Evolutionary conservation across 2,329 filamentous ascomycete species (phyloP).

Genomic region (Pyrenochaeta sp.): DNA sequence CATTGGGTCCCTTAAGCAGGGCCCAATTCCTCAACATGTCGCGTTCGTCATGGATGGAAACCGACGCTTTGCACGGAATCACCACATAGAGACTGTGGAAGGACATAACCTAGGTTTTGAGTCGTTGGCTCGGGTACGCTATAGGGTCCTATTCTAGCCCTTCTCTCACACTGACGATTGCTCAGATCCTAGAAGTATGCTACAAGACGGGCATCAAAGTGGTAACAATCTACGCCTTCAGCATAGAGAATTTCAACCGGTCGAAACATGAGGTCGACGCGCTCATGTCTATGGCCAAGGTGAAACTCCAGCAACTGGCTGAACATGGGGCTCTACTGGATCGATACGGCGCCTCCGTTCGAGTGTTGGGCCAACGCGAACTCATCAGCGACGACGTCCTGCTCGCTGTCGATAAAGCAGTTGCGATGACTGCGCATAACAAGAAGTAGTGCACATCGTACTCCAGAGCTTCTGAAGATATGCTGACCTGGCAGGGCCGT

Average conservation of each 20-base stretch:
- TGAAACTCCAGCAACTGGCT: conserved; percentile 88
- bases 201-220: conserved; percentile 97
- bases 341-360: conserved; percentile 86
- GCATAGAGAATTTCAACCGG: conserved; percentile 98
- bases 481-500: conserved; percentile 58
- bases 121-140: conserved; percentile 80
- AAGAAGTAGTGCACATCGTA: conserved; percentile 66
- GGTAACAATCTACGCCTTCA: conserved; percentile 97
- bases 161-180: conserved; percentile 41
- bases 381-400: conserved; percentile 89
- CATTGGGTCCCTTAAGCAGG: conserved; percentile 87
- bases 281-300: conserved; percentile 96
- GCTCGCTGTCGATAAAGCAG: conserved; percentile 84
- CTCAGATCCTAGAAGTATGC: conserved; percentile 88
- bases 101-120: conserved; percentile 97
- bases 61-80: conserved; percentile 84
- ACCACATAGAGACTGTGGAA: conserved; percentile 95
- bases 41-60: conserved; percentile 99
- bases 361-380: conserved; percentile 83
- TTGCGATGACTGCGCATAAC: conserved; percentile 86
- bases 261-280: conserved; percentile 96
- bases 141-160: background rate
- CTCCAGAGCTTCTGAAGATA: background rate
- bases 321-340: conserved; percentile 94
- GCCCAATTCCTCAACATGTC: conserved; percentile 90